These are phyloP conservation scores for Neodidymelliopsis sp. DNA, from an alignment of 2,329 filamentous ascomycete genomes.

Conservation along the genomic window DNA sequence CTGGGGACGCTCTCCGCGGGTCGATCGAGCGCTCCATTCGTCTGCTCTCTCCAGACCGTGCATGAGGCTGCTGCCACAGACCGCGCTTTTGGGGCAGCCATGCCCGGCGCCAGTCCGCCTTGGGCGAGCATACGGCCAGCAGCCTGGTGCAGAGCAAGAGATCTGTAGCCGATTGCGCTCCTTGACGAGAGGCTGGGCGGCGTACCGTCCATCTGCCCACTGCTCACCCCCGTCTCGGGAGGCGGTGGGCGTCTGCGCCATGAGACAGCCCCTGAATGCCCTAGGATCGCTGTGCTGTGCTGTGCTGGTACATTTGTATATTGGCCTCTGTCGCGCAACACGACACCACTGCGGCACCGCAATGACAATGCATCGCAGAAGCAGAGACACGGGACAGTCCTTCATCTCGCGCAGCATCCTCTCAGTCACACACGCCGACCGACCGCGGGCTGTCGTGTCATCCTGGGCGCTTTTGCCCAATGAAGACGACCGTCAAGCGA, in stretches of 20 bases:
- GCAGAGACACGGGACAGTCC: slow-evolving; percentile 12
- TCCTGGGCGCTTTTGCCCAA: slow-evolving; percentile 33
- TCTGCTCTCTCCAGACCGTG: slow-evolving; percentile 30
- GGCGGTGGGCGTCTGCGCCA: slow-evolving; percentile 33
- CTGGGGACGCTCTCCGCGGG: slow-evolving; percentile 36
- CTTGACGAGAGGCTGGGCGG: slow-evolving; percentile 27
- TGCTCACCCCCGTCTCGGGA: slow-evolving; percentile 29
- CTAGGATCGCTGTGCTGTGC: background rate
- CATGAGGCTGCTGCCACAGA: slow-evolving; percentile 31
- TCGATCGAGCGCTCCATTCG: slow-evolving; percentile 35
- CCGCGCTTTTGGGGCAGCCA: slow-evolving; percentile 33
- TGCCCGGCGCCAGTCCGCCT: slow-evolving; percentile 31
- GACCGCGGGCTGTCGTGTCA: slow-evolving; percentile 23
- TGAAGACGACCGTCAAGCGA: slow-evolving; percentile 32
- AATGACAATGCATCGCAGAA: slow-evolving; percentile 18
- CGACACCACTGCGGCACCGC: slow-evolving; percentile 5
- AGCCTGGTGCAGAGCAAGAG: too few relatives aligned
- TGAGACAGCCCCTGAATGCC: slow-evolving; percentile 24
- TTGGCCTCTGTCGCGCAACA: slow-evolving; percentile 20
- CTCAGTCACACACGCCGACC: slow-evolving; percentile 21
- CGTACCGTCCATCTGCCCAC: slow-evolving; percentile 33
- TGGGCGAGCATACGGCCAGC: slow-evolving; percentile 26
- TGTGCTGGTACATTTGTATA: slow-evolving; percentile 3
- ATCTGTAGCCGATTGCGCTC: slow-evolving; percentile 30
- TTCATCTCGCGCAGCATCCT: slow-evolving; percentile 18